Conservation (phyloP, 805 yeast species). For the Wickerhamiella bombiphila region DNA sequence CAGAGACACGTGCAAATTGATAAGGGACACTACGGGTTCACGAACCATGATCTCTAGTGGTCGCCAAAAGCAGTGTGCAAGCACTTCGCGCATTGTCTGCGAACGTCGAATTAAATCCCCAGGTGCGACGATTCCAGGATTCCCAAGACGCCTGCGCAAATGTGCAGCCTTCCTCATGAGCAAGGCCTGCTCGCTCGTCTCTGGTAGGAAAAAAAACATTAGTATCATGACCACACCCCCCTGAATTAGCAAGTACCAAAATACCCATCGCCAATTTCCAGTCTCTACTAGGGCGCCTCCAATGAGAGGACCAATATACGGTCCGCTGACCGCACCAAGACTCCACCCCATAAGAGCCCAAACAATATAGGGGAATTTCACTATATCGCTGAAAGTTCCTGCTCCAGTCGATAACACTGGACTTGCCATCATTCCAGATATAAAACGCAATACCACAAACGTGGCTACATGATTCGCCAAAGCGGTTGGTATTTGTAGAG, state of each 20-base stretch:
- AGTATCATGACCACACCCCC: constrained; percentile 27
- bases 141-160: constrained; percentile 31
- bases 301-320: constrained; percentile 40
- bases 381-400: constrained; percentile 40
- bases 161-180: constrained; percentile 34
- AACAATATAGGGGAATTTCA: constrained; percentile 30
- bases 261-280: constrained; percentile 40
- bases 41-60: constrained; percentile 33
- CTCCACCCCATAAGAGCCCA: constrained; percentile 39
- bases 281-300: constrained; percentile 37
- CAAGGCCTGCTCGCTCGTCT: constrained; percentile 33
- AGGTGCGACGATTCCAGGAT: constrained; percentile 6
- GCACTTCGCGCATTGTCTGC: constrained; percentile 1
- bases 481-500: constrained; percentile 45
- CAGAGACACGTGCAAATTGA: constrained; percentile 37
- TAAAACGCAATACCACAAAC: constrained; percentile 34
- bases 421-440: constrained; percentile 41
- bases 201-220: constrained; percentile 32
- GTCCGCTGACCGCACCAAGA: constrained; percentile 40
- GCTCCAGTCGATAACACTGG: constrained; percentile 47
- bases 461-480: constrained; percentile 36
- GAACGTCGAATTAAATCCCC: constrained; percentile 9
- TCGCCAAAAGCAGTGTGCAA: constrained; percentile 15
- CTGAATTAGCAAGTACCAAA: constrained; percentile 34
- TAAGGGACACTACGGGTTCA: constrained; percentile 45